Conservation (phyloP, 306 rosid genomes). For the Aeschynomene evenia region DNA sequence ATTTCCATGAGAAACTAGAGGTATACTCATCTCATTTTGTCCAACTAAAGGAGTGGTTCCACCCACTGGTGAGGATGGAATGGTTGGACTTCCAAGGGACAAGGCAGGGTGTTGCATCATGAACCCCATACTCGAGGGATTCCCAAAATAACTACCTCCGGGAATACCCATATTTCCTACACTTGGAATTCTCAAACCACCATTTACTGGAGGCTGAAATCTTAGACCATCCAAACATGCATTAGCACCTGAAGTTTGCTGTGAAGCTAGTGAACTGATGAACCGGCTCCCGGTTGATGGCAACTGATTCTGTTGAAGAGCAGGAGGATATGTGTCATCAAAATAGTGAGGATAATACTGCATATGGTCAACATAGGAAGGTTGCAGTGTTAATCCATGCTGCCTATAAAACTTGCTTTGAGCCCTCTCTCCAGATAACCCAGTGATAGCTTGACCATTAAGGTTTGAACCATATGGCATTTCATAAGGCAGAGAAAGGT, state of each 20-base stretch:
- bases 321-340: constrained; percentile 41
- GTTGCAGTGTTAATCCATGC: constrained; percentile 46
- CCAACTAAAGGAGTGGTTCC: constrained; percentile 36
- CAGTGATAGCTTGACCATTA: constrained; percentile 42
- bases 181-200: constrained; percentile 32
- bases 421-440: constrained; percentile 41
- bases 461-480: constrained; percentile 40
- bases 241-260: constrained; percentile 18
- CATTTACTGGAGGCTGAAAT: constrained; percentile 37
- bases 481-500: constrained; percentile 47
- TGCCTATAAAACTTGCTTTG: constrained; percentile 53
- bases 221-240: constrained; percentile 33
- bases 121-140: constrained; percentile 13
- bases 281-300: constrained; percentile 37
- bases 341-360: constrained; percentile 43
- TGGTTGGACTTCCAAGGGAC: constrained; percentile 48
- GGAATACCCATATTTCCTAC: constrained; percentile 30
- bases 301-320: constrained; percentile 40
- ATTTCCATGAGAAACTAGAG: constrained; percentile 38
- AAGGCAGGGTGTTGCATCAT: constrained; percentile 46
- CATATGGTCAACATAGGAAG: constrained; percentile 48
- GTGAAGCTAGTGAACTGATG: constrained; percentile 24
- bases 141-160: not conserved
- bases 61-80: constrained; percentile 52
- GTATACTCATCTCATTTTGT: constrained; percentile 41